Base-by-base conservation (phyloP, 371 early-diverging fungal genomes). In the Mortierella sp. region DNA sequence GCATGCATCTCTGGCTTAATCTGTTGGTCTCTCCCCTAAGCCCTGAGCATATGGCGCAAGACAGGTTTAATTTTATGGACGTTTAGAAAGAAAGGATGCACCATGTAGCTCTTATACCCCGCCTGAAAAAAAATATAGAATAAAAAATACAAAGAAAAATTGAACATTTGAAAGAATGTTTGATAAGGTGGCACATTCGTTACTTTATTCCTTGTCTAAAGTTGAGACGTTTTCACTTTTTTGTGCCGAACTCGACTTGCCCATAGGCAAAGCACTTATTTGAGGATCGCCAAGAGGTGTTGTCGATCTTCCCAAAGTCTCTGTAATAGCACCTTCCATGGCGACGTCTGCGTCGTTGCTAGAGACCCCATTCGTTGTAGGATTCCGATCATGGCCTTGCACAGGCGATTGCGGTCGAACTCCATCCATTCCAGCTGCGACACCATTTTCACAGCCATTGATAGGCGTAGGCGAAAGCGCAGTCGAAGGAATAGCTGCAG, bases 1-100 rank as follows among this genome's bases (percentile, higher is more conserved):
- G 80, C 63, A 74, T 80, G 75, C 80, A 80, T 38, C 80, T 80
- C 40, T 80, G 75, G 74, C 69, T 80, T 48, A 80, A 72, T 40
- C 47, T 74, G 10, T 43, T 80, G 45, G 80, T 80, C 58, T 80
- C 80, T 10, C 80, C 80, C 38, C 33, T 80, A 9, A 80, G 80
- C 43, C 80, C 80, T n/a, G 70, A 80, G 11, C 72, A 71, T 22
- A 74, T 80, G 74, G 57, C 68, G 47, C 67, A 74, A 13, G 80
- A 80, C 59, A 72, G 61, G 28, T 66, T 76, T n/a, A 57, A 67
- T 2, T 67, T 65, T 21, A 21, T 69, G 63, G 73, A 72, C 4
- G 45, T 50, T 19, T 69, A 47, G 58, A 64, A 41, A 38, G 10
- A 43, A 41, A 41, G 28, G 28, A 28, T 28, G 28, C 28, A 2